phyloP scores from a whole-genome alignment of 768 basidiomycete species.

The Pilatotrama ljubarskyi region DNA sequence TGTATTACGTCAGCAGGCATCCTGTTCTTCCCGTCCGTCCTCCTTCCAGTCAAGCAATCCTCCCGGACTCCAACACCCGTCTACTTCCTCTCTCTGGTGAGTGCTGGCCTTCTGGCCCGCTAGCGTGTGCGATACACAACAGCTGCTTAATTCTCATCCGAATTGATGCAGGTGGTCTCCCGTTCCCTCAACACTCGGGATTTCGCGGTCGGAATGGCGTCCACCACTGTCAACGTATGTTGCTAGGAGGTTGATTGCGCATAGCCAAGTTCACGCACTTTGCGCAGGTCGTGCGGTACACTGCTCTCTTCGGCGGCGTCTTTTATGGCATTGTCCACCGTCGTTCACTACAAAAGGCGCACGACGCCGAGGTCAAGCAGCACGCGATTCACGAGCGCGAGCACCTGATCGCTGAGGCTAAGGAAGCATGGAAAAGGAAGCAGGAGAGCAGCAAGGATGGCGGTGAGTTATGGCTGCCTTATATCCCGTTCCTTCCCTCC shows the following conservation, averaged over 20 bases:
- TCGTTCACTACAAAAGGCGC: constrained; percentile 79
- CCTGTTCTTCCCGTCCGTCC: constrained; percentile 21
- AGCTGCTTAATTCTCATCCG: neutral
- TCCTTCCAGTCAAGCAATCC: constrained; percentile 13
- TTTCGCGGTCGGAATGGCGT: constrained; percentile 50
- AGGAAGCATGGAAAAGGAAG: constrained; percentile 88
- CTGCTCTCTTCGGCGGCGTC: constrained; percentile 84
- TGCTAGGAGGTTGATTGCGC: neutral
- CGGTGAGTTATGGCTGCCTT: constrained; percentile 45
- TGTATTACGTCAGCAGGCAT: constrained; percentile 21
- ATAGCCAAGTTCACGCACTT: neutral
- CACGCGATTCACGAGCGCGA: constrained; percentile 74
- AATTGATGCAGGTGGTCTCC: neutral
- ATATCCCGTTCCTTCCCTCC: neutral
- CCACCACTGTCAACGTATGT: constrained; percentile 76
- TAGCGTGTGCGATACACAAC: neutral
- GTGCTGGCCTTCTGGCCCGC: neutral
- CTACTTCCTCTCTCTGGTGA: constrained; percentile 6
- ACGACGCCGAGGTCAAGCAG: constrained; percentile 75
- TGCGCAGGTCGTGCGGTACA: constrained; percentile 82
- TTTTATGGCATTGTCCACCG: constrained; percentile 92
- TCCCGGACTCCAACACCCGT: constrained; percentile 13
- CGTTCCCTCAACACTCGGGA: constrained; percentile 8
- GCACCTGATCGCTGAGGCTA: constrained; percentile 80
- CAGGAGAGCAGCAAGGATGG: constrained; percentile 52